A percentile compares a stretch with the other conserved stretches of the same genome.
These are phyloP conservation scores for Diaporthe australafricana DNA, from an alignment of 2,329 filamentous ascomycete species.

Conservation along the genomic window DNA sequence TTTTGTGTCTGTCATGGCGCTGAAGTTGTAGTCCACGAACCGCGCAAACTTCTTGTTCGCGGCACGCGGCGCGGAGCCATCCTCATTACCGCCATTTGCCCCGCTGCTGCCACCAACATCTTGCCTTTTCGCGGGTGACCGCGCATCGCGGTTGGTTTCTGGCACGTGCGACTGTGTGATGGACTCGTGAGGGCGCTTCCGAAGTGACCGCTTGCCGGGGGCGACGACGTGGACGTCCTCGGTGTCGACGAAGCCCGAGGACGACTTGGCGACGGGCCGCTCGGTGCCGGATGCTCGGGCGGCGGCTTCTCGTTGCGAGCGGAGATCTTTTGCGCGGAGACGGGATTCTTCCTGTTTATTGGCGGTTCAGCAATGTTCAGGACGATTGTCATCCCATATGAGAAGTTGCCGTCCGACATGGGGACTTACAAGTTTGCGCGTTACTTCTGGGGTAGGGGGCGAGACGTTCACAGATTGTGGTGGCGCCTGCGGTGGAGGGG, in stretches of 20 bases:
- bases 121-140: slow-evolving; percentile 58
- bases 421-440: slow-evolving; percentile 44
- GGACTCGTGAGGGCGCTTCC: slow-evolving; percentile 78
- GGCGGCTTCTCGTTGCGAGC: slow-evolving; percentile 77
- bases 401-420: no score
- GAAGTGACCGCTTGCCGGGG: slow-evolving; percentile 53
- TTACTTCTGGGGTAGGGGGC: slow-evolving; percentile 66
- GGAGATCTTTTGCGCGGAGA: slow-evolving; percentile 87
- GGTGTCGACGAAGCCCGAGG: slow-evolving; percentile 79
- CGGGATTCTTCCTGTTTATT: slow-evolving; percentile 81
- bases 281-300: slow-evolving; percentile 57
- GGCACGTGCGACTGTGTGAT: slow-evolving; percentile 67
- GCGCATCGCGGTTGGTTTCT: slow-evolving; percentile 77
- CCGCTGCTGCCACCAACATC: slow-evolving; percentile 34
- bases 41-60: slow-evolving; percentile 86
- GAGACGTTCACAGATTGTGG: slow-evolving; percentile 47
- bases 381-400: not conserved
- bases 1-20: slow-evolving; percentile 97
- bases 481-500: slow-evolving; percentile 54
- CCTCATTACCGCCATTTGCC: slow-evolving; percentile 42
- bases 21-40: slow-evolving; percentile 98
- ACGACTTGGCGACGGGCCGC: slow-evolving; percentile 58
- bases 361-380: slow-evolving; percentile 33
- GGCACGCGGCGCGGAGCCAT: slow-evolving; percentile 69
- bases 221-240: slow-evolving; percentile 67